These are phyloP conservation scores for Pyrenophora seminiperda DNA, from an alignment of 2,329 filamentous ascomycete genomes.

Conservation along the genomic window DNA sequence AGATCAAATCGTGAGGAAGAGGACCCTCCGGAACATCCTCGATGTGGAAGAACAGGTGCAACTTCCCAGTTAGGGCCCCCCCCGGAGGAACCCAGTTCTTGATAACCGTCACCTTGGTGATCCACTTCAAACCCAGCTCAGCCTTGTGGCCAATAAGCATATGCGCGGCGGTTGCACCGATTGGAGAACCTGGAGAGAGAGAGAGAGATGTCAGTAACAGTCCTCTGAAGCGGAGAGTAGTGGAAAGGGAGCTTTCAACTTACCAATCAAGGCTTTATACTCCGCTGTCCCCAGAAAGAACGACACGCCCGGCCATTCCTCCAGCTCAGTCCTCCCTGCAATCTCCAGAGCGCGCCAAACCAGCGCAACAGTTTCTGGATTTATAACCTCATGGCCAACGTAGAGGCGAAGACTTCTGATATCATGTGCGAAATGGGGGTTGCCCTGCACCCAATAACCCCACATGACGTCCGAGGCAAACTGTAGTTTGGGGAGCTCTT, in stretches of 20 bases:
- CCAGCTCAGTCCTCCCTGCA: background rate
- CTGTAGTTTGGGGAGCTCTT: slow-evolving; percentile 28
- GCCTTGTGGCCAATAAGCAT: slow-evolving; percentile 23
- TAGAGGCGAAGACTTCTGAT: slow-evolving; percentile 28
- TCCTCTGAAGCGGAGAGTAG: too few relatives aligned
- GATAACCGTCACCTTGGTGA: slow-evolving; percentile 20
- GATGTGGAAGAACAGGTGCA: slow-evolving; percentile 25
- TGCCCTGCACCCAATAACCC: slow-evolving; percentile 26
- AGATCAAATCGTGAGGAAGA: too few relatives aligned
- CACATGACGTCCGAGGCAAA: slow-evolving; percentile 29
- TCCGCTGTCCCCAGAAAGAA: slow-evolving; percentile 27
- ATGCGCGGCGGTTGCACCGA: slow-evolving; percentile 23
- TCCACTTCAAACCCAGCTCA: slow-evolving; percentile 25
- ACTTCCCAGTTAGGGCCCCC: background rate
- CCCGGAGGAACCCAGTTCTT: background rate
- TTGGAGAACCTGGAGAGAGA: slow-evolving; percentile 22
- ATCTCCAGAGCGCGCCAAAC: slow-evolving; percentile 24
- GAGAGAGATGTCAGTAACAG: background rate
- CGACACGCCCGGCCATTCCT: slow-evolving; percentile 23
- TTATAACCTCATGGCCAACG: slow-evolving; percentile 18
- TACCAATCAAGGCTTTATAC: slow-evolving; percentile 29
- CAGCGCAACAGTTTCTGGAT: slow-evolving; percentile 19
- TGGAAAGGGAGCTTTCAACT: background rate
- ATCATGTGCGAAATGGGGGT: too few relatives aligned
- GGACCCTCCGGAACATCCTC: slow-evolving; percentile 19